phyloP scores from a whole-genome alignment of 495 filamentous ascomycete species.

The Talaromyces proteolyticus region DNA sequence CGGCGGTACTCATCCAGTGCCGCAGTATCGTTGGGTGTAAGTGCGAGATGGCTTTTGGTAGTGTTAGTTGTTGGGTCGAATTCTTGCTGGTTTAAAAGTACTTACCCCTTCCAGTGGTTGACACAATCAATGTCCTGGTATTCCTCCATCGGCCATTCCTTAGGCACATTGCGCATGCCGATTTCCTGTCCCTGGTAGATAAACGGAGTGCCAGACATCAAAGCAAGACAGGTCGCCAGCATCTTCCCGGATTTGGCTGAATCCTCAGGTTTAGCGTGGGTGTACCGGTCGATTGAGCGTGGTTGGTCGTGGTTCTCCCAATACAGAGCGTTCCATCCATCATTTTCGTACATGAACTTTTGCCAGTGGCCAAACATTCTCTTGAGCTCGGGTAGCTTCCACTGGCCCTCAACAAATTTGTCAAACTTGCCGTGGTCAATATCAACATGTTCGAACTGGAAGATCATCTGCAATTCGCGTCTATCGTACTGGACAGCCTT shows the following conservation, averaged over 20 bases:
- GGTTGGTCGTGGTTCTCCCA: conserved; percentile 72
- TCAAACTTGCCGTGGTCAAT: conserved; percentile 49
- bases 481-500: conserved; percentile 50
- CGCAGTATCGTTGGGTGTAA: conserved; percentile 25
- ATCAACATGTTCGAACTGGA: conserved; percentile 62
- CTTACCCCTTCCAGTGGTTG: conserved; percentile 53
- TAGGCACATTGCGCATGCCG: conserved; percentile 67
- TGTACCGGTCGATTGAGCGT: conserved; percentile 56
- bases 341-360: conserved; percentile 59
- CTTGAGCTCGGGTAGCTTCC: conserved; percentile 53
- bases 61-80: no score
- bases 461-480: conserved; percentile 68
- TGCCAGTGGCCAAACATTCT: conserved; percentile 58
- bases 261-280: conserved; percentile 38
- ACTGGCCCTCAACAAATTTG: conserved; percentile 45
- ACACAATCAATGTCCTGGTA: conserved; percentile 68
- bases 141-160: conserved; percentile 56
- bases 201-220: conserved; percentile 64
- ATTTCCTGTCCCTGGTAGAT: conserved; percentile 75
- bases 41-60: conserved; percentile 32
- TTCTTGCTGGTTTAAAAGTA: no score
- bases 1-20: conserved; percentile 25
- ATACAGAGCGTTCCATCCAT: conserved; percentile 68
- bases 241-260: conserved; percentile 52
- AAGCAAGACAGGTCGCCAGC: conserved; percentile 51